Evolutionary conservation across 2,329 filamentous ascomycete species (phyloP).

Genomic region (Colletotrichum zoysiae): DNA sequence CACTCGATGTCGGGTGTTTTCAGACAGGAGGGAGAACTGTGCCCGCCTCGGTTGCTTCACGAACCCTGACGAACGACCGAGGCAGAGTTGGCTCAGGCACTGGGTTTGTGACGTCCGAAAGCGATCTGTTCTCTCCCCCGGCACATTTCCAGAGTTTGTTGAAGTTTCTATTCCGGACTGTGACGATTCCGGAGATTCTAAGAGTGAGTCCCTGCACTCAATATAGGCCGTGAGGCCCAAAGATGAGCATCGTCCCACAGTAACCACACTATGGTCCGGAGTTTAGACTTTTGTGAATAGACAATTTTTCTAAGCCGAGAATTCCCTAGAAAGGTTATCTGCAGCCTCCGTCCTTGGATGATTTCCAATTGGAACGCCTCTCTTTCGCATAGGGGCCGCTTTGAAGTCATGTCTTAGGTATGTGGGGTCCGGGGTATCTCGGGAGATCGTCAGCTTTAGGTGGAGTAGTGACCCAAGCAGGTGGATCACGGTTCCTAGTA

Average conservation of each 20-base stretch:
- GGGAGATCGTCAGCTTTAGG: neutral
- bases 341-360: neutral
- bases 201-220: neutral
- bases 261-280: neutral
- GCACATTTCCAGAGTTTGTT: neutral
- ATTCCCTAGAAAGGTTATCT: neutral
- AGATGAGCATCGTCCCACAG: neutral
- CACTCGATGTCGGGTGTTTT: conserved; percentile 5
- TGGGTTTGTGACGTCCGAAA: conserved; percentile 11
- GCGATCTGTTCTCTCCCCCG: neutral
- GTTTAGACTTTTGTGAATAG: neutral
- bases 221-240: neutral
- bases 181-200: neutral
- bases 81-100: conserved; percentile 13
- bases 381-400: neutral
- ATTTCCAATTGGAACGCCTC: neutral
- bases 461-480: neutral
- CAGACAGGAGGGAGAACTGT: neutral
- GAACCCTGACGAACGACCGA: conserved; percentile 14
- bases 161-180: neutral
- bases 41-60: neutral
- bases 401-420: neutral
- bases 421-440: neutral
- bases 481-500: neutral
- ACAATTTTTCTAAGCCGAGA: neutral